Evolutionary conservation across 352 stramenopile genomes (phyloP).

Genomic region (Globisporangium cylindrosporum): DNA sequence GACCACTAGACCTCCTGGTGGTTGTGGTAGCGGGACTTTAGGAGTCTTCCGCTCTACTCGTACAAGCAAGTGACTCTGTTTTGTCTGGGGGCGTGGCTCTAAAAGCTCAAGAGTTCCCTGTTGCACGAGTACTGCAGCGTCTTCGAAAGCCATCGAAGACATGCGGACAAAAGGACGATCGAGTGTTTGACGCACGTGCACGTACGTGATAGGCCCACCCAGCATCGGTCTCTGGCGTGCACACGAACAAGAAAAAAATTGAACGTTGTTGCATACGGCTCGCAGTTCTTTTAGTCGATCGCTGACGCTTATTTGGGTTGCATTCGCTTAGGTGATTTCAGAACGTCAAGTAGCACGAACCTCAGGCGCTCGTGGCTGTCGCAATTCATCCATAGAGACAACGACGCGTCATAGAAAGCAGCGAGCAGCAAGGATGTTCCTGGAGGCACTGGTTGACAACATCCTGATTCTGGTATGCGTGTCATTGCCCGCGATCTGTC

Average conservation of each 20-base stretch:
- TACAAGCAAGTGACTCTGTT: background rate
- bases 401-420: background rate
- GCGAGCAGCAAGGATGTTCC: background rate
- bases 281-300: constrained; percentile 5
- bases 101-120: background rate
- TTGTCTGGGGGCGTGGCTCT: background rate
- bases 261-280: background rate
- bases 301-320: background rate
- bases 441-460: background rate
- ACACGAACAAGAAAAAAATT: background rate
- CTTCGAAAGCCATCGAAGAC: background rate
- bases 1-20: background rate
- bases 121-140: background rate
- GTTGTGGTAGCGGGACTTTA: no score
- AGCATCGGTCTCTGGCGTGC: background rate
- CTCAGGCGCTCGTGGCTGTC: background rate
- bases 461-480: background rate
- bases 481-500: background rate
- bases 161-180: constrained; percentile 1
- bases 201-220: background rate
- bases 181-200: background rate
- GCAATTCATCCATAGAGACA: background rate
- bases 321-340: background rate
- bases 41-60: background rate
- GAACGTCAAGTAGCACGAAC: background rate